phyloP scores from a whole-genome alignment of 768 basidiomycete genomes.

The Harrya chromipes region DNA sequence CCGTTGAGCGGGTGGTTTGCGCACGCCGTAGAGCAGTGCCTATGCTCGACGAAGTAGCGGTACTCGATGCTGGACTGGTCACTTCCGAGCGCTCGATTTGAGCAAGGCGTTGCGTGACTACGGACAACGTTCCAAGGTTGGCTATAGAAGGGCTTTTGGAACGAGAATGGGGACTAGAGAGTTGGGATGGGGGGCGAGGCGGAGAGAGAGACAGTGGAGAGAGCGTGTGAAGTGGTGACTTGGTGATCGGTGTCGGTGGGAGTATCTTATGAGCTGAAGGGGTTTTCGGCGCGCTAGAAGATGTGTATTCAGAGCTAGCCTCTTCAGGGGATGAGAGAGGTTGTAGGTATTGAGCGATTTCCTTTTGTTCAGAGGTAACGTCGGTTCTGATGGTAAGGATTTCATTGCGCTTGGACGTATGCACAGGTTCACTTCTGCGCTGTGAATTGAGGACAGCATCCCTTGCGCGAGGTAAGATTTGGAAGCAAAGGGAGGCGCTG shows the following conservation, averaged over 20 bases:
- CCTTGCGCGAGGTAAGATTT: conserved; percentile 36
- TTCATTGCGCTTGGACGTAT: not conserved
- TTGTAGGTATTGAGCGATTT: conserved; percentile 1
- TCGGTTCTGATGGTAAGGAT: conserved; percentile 19
- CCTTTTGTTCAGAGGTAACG: not conserved
- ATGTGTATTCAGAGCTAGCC: conserved; percentile 25
- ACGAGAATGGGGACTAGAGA: conserved; percentile 27
- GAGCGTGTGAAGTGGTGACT: conserved; percentile 20
- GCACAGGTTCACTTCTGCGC: conserved; percentile 13
- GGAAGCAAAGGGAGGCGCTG: not conserved
- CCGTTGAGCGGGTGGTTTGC: conserved; percentile 12
- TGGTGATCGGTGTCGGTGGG: conserved; percentile 27
- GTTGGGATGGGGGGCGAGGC: conserved; percentile 25
- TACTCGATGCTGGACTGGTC: conserved; percentile 17
- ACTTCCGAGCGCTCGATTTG: conserved; percentile 45
- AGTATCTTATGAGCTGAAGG: conserved; percentile 1
- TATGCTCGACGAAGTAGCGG: conserved; percentile 19
- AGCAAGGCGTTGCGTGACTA: conserved; percentile 64
- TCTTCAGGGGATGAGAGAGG: conserved; percentile 17
- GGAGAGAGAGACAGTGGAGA: conserved; percentile 22
- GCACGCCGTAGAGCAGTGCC: conserved; percentile 25
- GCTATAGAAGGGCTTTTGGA: conserved; percentile 57
- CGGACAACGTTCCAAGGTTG: conserved; percentile 57
- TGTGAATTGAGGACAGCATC: conserved; percentile 50
- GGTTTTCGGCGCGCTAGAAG: conserved; percentile 21